Evolutionary conservation across 2,329 filamentous ascomycete species (phyloP), one percentile per base, ranked within the genome.

Genomic region (Trichoderma sp.): DNA sequence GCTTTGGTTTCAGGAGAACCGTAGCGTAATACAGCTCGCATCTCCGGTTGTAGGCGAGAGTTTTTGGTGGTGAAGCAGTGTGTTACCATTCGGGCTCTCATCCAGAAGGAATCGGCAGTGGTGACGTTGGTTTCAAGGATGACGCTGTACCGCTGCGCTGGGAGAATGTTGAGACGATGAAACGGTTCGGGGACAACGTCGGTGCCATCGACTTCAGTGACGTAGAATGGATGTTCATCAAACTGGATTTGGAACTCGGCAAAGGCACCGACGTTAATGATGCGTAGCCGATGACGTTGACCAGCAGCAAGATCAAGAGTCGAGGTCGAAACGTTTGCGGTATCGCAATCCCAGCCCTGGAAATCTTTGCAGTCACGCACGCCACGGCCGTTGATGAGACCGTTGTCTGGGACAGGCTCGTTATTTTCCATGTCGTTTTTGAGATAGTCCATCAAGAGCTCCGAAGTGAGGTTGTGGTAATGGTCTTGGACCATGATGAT

Each of bases 131-230:
- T 85, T 2, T 87, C 87, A 1, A 94, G 76, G 0, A 93, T 80
- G 15, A 91, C 84, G 76, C 90, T 92, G 76, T 93, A 93, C 15
- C 92, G 86, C 77, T 94, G 92, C 0, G 91, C 91, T 1, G 91
- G 90, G 8, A 90, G 86, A 26, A 94, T 83, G 73, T 92, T 90
- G 68, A 94, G 80, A 73, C 89, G 86, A 39, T 87, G 84, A 7
- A 90, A 86, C 1, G 87, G 83, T 5, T 83, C 81, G 0, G 91
- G 89, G 71, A 89, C 84, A 1, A 92, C 87, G 43, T 89, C 87
- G 1, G 90, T 89, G 18, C 91, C 92, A 76, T 94, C 92, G 0
- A 92, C 89, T 78, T 93, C 92, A 11, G 91, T 89, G 60, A 94
- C 82, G 39, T 82, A 83, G 78, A 92, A 89, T 1, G 83, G 78